Percentiles rank a stretch among this genome's conserved stretches.
Conservation (phyloP, 257 asterid species). For the Solanum appendiculatum region DNA sequence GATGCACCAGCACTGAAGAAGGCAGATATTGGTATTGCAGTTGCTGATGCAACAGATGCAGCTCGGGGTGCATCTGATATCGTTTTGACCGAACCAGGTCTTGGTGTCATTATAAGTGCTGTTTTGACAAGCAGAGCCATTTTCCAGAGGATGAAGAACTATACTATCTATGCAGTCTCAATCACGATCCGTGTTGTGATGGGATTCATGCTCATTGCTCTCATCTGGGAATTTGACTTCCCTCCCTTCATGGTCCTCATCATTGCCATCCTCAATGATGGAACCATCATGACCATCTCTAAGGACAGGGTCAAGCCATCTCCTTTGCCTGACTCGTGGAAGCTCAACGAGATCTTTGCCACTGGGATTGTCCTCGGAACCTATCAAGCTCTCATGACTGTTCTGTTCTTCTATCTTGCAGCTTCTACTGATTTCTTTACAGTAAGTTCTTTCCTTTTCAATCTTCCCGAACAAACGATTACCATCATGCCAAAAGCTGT, state of each 20-base stretch:
- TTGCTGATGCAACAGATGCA: slow-evolving; percentile 79
- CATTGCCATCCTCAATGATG: slow-evolving; percentile 33
- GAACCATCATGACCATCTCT: slow-evolving; percentile 32
- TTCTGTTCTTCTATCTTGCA: slow-evolving; percentile 24
- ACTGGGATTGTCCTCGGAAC: slow-evolving; percentile 24
- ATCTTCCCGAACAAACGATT: not conserved
- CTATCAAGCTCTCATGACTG: slow-evolving; percentile 24
- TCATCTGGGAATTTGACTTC: slow-evolving; percentile 31
- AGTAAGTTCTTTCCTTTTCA: slow-evolving; percentile 5
- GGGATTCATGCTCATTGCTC: slow-evolving; percentile 28
- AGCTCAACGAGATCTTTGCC: slow-evolving; percentile 23
- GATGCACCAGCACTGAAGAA: slow-evolving; percentile 69
- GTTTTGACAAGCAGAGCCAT: slow-evolving; percentile 80
- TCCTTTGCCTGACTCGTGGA: slow-evolving; percentile 28
- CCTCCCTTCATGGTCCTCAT: slow-evolving; percentile 39
- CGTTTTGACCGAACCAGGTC: slow-evolving; percentile 75
- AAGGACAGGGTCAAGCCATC: slow-evolving; percentile 33
- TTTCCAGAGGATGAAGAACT: slow-evolving; percentile 85
- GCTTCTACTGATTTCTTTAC: slow-evolving; percentile 14
- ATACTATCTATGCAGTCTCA: slow-evolving; percentile 49
- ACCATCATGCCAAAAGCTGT: not conserved
- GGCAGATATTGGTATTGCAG: slow-evolving; percentile 85
- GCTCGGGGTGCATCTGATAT: slow-evolving; percentile 87
- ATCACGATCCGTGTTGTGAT: slow-evolving; percentile 39
- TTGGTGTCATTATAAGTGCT: slow-evolving; percentile 69